Evolutionary conservation across 345 rosid genomes (phyloP).

Genomic region (Geranium brycei): DNA sequence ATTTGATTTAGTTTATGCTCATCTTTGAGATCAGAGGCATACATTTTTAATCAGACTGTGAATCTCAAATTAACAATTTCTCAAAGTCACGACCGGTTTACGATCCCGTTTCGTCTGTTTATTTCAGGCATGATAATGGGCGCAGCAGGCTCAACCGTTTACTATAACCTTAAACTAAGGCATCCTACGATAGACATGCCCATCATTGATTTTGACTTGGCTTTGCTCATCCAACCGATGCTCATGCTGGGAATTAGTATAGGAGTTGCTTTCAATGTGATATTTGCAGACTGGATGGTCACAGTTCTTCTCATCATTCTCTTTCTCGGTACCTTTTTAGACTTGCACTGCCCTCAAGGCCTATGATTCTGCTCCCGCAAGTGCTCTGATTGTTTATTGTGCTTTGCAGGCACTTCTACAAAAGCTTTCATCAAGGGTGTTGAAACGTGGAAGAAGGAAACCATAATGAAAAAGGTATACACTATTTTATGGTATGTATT

Average conservation of each 20-base stretch:
- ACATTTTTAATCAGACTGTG: neutral
- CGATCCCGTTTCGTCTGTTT: neutral
- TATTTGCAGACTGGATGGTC: slow-evolving; percentile 54
- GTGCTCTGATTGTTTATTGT: neutral
- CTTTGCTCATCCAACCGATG: slow-evolving; percentile 48
- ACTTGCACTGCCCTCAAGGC: neutral
- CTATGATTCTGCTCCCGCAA: neutral
- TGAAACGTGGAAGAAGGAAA: slow-evolving; percentile 79
- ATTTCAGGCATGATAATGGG: slow-evolving; percentile 47
- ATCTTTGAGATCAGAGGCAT: neutral
- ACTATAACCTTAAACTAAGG: slow-evolving; percentile 35
- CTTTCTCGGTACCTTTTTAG: slow-evolving; percentile 27
- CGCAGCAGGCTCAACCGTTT: slow-evolving; percentile 42
- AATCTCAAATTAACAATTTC: neutral
- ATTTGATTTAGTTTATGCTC: neutral
- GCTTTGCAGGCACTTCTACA: slow-evolving; percentile 57
- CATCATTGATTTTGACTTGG: slow-evolving; percentile 42
- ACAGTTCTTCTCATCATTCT: slow-evolving; percentile 42
- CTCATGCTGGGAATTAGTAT: slow-evolving; percentile 47
- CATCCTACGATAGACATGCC: slow-evolving; percentile 45
- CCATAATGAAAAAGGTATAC: slow-evolving; percentile 43
- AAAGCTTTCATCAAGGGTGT: slow-evolving; percentile 72
- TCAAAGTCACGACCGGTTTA: too few species aligned
- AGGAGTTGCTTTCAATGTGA: slow-evolving; percentile 43
- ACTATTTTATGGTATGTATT: too few species aligned